phyloP scores from a whole-genome alignment of 31 red algal genomes.

The Odonthalia washingtoniensis region DNA sequence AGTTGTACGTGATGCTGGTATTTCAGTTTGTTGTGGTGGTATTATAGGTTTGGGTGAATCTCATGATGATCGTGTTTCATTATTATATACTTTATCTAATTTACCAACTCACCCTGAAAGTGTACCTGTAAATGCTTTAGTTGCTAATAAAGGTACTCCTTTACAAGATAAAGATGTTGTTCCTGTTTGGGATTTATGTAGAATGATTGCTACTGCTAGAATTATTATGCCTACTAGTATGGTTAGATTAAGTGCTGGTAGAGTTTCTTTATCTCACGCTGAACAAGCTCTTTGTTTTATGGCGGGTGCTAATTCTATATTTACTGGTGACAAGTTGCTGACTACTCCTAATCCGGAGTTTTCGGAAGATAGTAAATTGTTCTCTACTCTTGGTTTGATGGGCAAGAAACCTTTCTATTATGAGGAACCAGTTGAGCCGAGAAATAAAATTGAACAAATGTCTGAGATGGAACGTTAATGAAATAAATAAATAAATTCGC shows the following conservation, averaged over 20 bases:
- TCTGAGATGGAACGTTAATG: background rate
- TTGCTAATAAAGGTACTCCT: constrained; percentile 95
- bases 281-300: constrained; percentile 98
- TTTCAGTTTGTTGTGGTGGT: constrained; percentile 97
- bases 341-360: constrained; percentile 95
- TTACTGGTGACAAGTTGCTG: constrained; percentile 97
- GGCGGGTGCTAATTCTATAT: constrained; percentile 97
- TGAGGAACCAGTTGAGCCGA: constrained; percentile 45
- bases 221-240: constrained; percentile 94
- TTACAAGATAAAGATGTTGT: constrained; percentile 84
- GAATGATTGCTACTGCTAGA: constrained; percentile 97
- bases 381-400: constrained; percentile 76
- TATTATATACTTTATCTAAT: constrained; percentile 92
- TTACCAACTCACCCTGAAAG: constrained; percentile 91
- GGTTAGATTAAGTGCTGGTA: constrained; percentile 95
- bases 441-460: background rate
- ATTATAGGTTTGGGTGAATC: constrained; percentile 97
- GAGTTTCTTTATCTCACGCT: constrained; percentile 70
- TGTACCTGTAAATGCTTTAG: constrained; percentile 96
- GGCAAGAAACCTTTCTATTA: constrained; percentile 93
- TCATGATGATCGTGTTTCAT: constrained; percentile 87
- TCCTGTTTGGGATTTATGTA: constrained; percentile 85
- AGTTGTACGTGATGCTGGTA: constrained; percentile 88
- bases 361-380: constrained; percentile 74
- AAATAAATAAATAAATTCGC: too few relatives aligned